Evolutionary conservation across 768 basidiomycete species (phyloP).

Genomic region (Psilocybe cyanescens): DNA sequence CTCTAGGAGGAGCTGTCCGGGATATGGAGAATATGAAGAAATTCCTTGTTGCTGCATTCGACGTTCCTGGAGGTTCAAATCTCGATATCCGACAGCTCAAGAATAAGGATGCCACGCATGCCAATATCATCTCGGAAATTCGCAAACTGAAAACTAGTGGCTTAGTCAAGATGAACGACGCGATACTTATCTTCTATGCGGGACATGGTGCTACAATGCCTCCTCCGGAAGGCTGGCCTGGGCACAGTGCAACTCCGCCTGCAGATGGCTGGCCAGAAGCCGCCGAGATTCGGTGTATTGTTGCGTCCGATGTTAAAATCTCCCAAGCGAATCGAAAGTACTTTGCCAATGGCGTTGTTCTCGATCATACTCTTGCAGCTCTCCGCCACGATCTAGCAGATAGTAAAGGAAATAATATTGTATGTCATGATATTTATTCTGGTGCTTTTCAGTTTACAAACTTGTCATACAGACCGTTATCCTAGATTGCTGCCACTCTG

Average conservation of each 20-base stretch:
- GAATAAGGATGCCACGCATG: not conserved
- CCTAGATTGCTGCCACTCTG: slow-evolving; percentile 17
- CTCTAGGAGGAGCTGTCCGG: too few relatives aligned
- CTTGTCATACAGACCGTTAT: slow-evolving; percentile 11
- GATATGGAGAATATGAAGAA: too few relatives aligned
- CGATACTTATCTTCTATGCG: slow-evolving; percentile 2
- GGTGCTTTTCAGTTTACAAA: too few relatives aligned
- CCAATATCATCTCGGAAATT: not conserved
- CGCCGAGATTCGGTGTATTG: too few relatives aligned
- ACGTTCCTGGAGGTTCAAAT: too few relatives aligned
- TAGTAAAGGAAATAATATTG: not conserved
- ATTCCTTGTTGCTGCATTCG: too few relatives aligned
- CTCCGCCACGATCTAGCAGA: not conserved
- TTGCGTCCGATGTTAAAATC: too few relatives aligned
- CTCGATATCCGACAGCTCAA: not conserved
- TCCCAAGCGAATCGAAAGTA: too few relatives aligned
- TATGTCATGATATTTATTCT: not conserved
- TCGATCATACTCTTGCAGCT: too few relatives aligned
- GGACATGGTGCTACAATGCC: not conserved
- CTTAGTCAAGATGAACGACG: not conserved
- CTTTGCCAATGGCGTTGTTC: too few relatives aligned
- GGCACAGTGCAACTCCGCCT: not conserved
- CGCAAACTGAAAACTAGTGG: not conserved
- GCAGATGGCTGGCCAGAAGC: too few relatives aligned
- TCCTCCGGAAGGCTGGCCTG: too few relatives aligned